These are phyloP conservation scores for Camellia sinensis DNA, from an alignment of 148 eudicot species.

Conservation along the genomic window DNA sequence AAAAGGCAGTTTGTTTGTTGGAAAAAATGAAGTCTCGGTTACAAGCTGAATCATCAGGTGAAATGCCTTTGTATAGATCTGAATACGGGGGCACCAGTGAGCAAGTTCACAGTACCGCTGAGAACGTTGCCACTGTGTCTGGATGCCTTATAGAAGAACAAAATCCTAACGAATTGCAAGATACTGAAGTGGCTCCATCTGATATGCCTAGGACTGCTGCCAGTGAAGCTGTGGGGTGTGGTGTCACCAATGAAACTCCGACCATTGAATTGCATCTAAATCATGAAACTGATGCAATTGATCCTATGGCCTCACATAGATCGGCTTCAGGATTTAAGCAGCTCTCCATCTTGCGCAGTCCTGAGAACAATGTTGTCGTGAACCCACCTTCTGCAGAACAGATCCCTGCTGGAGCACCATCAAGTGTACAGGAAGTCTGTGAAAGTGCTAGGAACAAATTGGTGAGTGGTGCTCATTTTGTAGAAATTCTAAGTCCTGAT, in stretches of 20 bases:
- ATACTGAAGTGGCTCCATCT: constrained; percentile 12
- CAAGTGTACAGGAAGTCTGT: background rate
- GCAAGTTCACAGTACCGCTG: constrained; percentile 15
- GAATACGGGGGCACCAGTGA: constrained; percentile 20
- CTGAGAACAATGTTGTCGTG: background rate
- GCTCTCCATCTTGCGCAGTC: background rate
- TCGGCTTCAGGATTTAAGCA: constrained; percentile 9
- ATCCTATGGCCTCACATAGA: background rate
- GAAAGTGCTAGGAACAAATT: constrained; percentile 12
- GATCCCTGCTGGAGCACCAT: constrained; percentile 5
- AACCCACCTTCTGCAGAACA: constrained; percentile 1
- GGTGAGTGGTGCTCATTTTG: background rate
- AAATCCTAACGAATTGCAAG: constrained; percentile 17
- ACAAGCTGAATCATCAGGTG: constrained; percentile 14
- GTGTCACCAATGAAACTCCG: constrained; percentile 1
- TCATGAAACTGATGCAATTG: constrained; percentile 11
- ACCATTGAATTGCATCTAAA: background rate
- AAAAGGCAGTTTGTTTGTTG: constrained; percentile 33
- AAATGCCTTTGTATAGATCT: constrained; percentile 18
- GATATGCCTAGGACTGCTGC: background rate
- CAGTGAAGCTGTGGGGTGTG: constrained; percentile 18
- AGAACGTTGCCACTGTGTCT: constrained; percentile 14
- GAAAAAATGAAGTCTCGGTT: constrained; percentile 29
- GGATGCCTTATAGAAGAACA: constrained; percentile 7
- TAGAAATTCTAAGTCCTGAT: constrained; percentile 5